Conservation (phyloP, 306 rosid genomes). For the Rosa chinensis region DNA sequence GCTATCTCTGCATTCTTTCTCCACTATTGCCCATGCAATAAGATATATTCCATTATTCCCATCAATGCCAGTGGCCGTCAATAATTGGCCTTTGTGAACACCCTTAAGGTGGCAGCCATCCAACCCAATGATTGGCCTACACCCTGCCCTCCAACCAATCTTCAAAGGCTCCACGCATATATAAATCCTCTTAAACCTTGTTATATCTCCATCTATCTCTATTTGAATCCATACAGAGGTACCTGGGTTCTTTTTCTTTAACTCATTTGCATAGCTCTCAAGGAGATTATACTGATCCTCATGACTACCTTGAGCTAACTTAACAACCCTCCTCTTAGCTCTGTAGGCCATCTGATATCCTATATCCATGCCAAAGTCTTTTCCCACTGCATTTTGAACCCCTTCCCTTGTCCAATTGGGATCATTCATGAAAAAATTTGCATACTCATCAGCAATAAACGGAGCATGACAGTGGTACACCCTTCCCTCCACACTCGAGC, state of each 20-base stretch:
- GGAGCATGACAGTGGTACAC: background rate
- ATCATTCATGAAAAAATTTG: background rate
- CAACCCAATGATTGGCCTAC: background rate
- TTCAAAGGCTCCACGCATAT: background rate
- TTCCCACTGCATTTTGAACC: background rate
- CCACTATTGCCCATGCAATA: background rate
- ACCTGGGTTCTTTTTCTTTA: background rate
- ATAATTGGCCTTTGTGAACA: background rate
- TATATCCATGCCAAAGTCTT: background rate
- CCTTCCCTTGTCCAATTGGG: background rate
- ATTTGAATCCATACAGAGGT: background rate
- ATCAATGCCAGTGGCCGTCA: background rate
- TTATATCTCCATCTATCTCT: background rate
- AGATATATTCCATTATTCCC: background rate
- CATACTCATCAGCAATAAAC: background rate
- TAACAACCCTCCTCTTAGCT: background rate
- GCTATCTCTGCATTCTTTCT: background rate
- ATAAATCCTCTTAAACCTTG: background rate
- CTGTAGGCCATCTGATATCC: background rate
- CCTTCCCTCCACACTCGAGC: background rate
- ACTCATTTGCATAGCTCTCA: background rate
- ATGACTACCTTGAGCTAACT: background rate
- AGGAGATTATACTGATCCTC: background rate
- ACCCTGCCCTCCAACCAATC: background rate
- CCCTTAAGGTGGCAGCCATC: background rate